Base-by-base conservation (phyloP, 78 protist species). In the Guillardia theta region DNA sequence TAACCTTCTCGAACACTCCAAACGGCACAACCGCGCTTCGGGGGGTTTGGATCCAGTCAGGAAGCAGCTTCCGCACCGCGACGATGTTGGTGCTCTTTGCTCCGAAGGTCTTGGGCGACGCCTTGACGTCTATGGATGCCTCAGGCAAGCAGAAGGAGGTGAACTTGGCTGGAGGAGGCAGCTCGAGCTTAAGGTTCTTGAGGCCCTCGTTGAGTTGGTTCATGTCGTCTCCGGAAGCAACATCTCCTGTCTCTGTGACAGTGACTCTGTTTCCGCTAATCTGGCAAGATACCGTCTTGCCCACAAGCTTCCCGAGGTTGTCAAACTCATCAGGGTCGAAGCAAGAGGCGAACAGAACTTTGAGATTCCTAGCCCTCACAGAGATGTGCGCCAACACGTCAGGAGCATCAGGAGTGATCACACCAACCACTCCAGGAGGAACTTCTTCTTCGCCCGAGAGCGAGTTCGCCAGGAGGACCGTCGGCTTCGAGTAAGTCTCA, bases 81-180 rank as follows among this genome's bases (percentile, higher is more conserved):
- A 46, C 92, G 62, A 87, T 44, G 92, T 87, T 87, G 64, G 53
- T 87, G 30, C 45, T 30, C 62, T 87, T 87, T 37, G 64, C 92
- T 33, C 92, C 92, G 62, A 46, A 47, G 37, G 47, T 15, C 53
- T 47, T 22, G 50, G 64, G 92, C 62, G 6, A 8, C 70, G 3
- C 9, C 64, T 87, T 39, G 62, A 4, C 2, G 36, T 8, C 90
- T 18, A 78, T 78, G 44, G 18, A 15, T 18, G 10, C 1, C 48
- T 78, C 92, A 0, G 64, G 64, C 22, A 87, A 62, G 10, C 64
- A 44, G 44, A 33, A 87, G 27, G 27, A 30, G 53, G 64, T 10
- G 62, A 87, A 87, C 92, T 87, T 87, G 92, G 92, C 64, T 1
- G 92, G 64, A 22, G 90, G 50, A 22, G 90, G 90, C 48, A 78